phyloP scores from a whole-genome alignment of 2,329 filamentous ascomycete species.

The Curvularia sp. region DNA sequence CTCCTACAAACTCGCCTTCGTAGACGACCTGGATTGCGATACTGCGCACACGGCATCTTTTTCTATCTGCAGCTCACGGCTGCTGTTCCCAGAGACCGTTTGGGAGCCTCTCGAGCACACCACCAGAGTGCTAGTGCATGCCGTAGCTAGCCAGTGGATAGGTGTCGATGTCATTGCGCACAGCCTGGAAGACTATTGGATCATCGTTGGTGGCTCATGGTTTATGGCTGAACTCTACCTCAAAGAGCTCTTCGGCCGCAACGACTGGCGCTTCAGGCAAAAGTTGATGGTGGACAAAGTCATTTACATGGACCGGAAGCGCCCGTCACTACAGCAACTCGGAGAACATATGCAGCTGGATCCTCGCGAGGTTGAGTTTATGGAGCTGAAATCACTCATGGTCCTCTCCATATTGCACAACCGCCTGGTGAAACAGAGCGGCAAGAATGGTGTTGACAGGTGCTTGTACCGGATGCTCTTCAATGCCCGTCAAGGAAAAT shows the following conservation, averaged over 20 bases:
- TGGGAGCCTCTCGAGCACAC: slow-evolving; percentile 85
- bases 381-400: slow-evolving; percentile 86
- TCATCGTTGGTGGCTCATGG: slow-evolving; percentile 86
- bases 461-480: slow-evolving; percentile 87
- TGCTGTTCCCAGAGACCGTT: slow-evolving; percentile 84
- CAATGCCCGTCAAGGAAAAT: slow-evolving; percentile 81
- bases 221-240: slow-evolving; percentile 96
- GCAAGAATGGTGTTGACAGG: slow-evolving; percentile 80
- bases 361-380: slow-evolving; percentile 85
- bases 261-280: slow-evolving; percentile 89
- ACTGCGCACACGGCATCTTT: slow-evolving; percentile 80
- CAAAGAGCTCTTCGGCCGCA: slow-evolving; percentile 88
- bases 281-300: slow-evolving; percentile 84
- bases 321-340: slow-evolving; percentile 82
- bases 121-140: slow-evolving; percentile 80
- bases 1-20: slow-evolving; percentile 91
- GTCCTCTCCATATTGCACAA: slow-evolving; percentile 95
- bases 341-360: slow-evolving; percentile 81
- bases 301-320: slow-evolving; percentile 78
- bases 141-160: slow-evolving; percentile 90
- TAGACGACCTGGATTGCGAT: slow-evolving; percentile 84
- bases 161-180: slow-evolving; percentile 91
- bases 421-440: slow-evolving; percentile 85
- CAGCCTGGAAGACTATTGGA: slow-evolving; percentile 82
- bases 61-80: slow-evolving; percentile 82